Evolutionary conservation across 768 basidiomycete genomes (phyloP).

Genomic region (Cyathus striatus): DNA sequence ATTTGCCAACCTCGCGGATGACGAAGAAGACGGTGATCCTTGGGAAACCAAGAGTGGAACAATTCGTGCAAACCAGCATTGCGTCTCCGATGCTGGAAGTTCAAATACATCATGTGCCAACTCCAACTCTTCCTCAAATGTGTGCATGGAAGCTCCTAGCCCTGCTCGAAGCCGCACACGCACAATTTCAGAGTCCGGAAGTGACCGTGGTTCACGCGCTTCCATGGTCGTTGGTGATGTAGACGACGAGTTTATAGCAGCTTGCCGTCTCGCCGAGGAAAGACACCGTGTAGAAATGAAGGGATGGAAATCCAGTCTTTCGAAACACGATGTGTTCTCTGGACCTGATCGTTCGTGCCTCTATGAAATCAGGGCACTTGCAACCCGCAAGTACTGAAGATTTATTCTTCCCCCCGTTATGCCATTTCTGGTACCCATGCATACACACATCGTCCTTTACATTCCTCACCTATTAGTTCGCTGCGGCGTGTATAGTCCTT

Average conservation of each 20-base stretch:
- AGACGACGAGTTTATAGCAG: conserved; percentile 67
- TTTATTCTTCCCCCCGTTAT: not conserved
- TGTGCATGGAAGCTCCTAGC: conserved; percentile 40
- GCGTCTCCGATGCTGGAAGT: conserved; percentile 31
- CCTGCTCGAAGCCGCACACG: conserved; percentile 60
- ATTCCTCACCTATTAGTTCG: too few relatives aligned
- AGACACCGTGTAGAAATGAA: conserved; percentile 82
- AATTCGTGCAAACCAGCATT: conserved; percentile 63
- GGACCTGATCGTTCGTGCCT: conserved; percentile 61
- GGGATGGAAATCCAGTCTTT: conserved; percentile 56
- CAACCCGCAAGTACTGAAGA: conserved; percentile 73
- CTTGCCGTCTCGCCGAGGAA: conserved; percentile 73
- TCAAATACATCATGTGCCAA: conserved; percentile 26
- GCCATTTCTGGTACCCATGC: not conserved
- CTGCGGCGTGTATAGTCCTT: not conserved
- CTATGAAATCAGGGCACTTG: conserved; percentile 80
- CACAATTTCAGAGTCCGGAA: conserved; percentile 70
- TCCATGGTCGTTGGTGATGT: conserved; percentile 73
- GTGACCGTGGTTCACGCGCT: conserved; percentile 75
- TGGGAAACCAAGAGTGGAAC: conserved; percentile 78
- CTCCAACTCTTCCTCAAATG: conserved; percentile 19
- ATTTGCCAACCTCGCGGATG: conserved; percentile 90
- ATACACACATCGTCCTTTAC: too few relatives aligned
- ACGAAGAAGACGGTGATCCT: conserved; percentile 72
- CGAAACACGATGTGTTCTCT: conserved; percentile 29